Evolutionary conservation across 1,284 basidiomycete species (phyloP), one percentile per base, ranked within the genome.

Genomic region (Cryptococcus maquisensis): DNA sequence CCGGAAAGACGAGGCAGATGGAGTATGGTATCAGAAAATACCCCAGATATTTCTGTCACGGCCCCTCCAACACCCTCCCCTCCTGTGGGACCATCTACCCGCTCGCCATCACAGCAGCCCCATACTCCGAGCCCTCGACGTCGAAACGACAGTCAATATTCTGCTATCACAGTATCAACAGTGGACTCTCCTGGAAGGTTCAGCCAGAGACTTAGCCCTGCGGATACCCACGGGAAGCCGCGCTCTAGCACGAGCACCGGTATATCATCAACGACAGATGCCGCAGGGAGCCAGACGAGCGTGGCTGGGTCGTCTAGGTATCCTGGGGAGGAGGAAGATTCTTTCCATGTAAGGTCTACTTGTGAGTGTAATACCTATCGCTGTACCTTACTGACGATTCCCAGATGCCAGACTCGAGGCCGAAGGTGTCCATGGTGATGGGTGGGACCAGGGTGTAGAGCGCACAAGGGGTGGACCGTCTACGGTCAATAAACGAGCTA

Each of bases 371-470:
- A n/a, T 10, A 40, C 24, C 6, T 24, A 6, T 16, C n/a, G 23
- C 10, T n/a, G 28, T 32, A 32, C 28, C 49, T 28, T 32, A 32
- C 42, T 37, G 26, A 44, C 24, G 20, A 24, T n/a, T 10, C 55
- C 10, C 24, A 76, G 74, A 96, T 68, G 92, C 91, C 0, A 82
- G 88, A 57, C 81, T 96, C 15, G 90, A 95, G 44, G 76, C 82
- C 9, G 82, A 82, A 46, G 92, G 92, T 20, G 92, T 96, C 28
- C 87, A 85, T 67, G 92, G 92, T 3, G 92, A 96, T 71, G 92
- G 92, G 0, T 90, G 86, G 76, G 87, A 88, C 63, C 90, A 94
- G 63, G 92, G 92, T 37, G 81, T 92, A 15, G 92, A 96, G 77
- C 83, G 90, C 40, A 96, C 91, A n/a, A 82, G 92, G 54, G 90